These are phyloP conservation scores for Naganishia albida DNA, from an alignment of 1,284 basidiomycete species.

Conservation along the genomic window DNA sequence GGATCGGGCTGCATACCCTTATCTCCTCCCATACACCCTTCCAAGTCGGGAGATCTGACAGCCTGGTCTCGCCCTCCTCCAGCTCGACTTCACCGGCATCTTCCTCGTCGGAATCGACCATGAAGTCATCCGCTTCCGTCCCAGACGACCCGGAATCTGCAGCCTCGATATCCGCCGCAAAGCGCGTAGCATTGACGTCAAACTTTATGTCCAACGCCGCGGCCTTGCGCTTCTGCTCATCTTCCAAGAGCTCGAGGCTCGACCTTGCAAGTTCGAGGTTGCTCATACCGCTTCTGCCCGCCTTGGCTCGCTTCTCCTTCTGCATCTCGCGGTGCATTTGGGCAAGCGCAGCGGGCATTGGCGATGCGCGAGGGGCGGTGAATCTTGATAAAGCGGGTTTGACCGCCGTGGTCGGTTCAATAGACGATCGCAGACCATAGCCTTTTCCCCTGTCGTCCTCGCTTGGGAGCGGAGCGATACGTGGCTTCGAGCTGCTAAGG, in stretches of 20 bases:
- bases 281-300: slow-evolving; percentile 14
- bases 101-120: background rate
- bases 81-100: background rate
- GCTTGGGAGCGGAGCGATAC: background rate
- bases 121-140: slow-evolving; percentile 7
- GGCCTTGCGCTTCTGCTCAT: slow-evolving; percentile 7
- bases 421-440: slow-evolving; percentile 4
- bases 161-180: background rate
- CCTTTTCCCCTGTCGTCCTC: slow-evolving; percentile 2
- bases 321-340: slow-evolving; percentile 14
- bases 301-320: slow-evolving; percentile 10
- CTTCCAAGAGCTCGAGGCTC: slow-evolving; percentile 2
- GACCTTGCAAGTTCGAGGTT: slow-evolving; percentile 2
- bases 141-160: background rate
- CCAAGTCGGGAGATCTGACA: slow-evolving; percentile 9
- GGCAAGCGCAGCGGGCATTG: slow-evolving; percentile 2
- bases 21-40: slow-evolving; percentile 21
- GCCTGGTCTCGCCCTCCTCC: background rate
- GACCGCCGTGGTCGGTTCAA: background rate
- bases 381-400: background rate
- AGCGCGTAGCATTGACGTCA: too few relatives aligned
- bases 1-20: background rate
- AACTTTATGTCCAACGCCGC: too few relatives aligned
- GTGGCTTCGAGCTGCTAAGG: background rate
- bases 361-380: background rate